These are phyloP conservation scores for Xylariaceae sp. DNA, from an alignment of 2,329 filamentous ascomycete species.

Conservation along the genomic window DNA sequence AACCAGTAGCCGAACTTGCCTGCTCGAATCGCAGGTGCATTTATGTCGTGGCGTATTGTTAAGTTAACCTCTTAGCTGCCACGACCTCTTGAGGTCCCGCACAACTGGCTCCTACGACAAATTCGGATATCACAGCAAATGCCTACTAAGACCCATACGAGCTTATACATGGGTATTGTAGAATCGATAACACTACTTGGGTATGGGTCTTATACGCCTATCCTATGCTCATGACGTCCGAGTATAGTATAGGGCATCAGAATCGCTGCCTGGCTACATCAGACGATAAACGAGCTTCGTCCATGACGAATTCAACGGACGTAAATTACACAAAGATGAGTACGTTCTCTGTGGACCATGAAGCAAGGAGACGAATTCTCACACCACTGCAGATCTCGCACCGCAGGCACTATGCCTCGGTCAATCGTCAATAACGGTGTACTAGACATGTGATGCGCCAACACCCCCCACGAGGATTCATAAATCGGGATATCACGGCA, in stretches of 20 bases:
- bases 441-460: slow-evolving; percentile 24
- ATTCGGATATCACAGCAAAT: neutral
- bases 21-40: neutral
- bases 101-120: neutral
- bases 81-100: neutral
- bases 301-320: slow-evolving; percentile 42
- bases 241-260: neutral
- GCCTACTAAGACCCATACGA: neutral
- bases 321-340: slow-evolving; percentile 34
- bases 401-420: slow-evolving; percentile 45
- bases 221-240: neutral
- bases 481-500: slow-evolving; percentile 47
- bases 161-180: neutral
- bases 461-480: slow-evolving; percentile 42
- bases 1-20: neutral
- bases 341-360: slow-evolving; percentile 38
- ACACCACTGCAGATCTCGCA: slow-evolving; percentile 50
- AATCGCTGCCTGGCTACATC: neutral
- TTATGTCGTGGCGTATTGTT: neutral
- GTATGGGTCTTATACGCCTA: neutral
- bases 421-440: slow-evolving; percentile 32
- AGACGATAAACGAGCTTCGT: neutral
- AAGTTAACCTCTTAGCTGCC: neutral
- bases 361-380: slow-evolving; percentile 41
- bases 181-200: neutral